Conservation (phyloP, 2,329 filamentous ascomycete species). For the Cladophialophora carrionii region DNA sequence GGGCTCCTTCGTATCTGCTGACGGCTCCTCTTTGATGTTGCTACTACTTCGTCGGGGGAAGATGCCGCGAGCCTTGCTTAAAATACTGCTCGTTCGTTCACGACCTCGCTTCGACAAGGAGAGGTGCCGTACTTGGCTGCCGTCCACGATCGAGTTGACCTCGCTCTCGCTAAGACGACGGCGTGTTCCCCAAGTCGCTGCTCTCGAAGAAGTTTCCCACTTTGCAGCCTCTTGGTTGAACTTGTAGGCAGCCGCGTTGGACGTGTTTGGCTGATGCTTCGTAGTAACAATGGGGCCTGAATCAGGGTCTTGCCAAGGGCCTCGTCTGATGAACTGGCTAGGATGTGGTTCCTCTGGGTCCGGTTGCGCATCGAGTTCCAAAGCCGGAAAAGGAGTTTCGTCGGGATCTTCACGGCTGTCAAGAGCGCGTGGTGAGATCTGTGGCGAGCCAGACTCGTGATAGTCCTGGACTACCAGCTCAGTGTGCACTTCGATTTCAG, state of each 20-base stretch:
- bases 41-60: conserved; percentile 50
- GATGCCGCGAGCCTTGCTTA: conserved; percentile 41
- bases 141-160: conserved; percentile 52
- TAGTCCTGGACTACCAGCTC: conserved; percentile 34
- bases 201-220: conserved; percentile 58
- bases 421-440: conserved; percentile 37
- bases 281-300: conserved; percentile 34
- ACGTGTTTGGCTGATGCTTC: conserved; percentile 55
- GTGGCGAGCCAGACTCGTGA: conserved; percentile 40
- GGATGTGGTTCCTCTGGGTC: conserved; percentile 44
- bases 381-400: conserved; percentile 36
- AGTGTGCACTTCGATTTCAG: conserved; percentile 21
- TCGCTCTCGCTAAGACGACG: conserved; percentile 56
- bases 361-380: conserved; percentile 37
- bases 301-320: conserved; percentile 55
- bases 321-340: conserved; percentile 46
- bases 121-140: conserved; percentile 47
- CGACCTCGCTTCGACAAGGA: conserved; percentile 45
- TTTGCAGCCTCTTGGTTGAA: conserved; percentile 56
- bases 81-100: conserved; percentile 52
- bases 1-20: conserved; percentile 16
- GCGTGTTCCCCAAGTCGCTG: conserved; percentile 59
- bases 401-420: conserved; percentile 31
- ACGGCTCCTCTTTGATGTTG: conserved; percentile 49
- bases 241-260: conserved; percentile 59